Evolutionary conservation across 495 filamentous ascomycete species (phyloP).

Genomic region (Podospora fimiseda): DNA sequence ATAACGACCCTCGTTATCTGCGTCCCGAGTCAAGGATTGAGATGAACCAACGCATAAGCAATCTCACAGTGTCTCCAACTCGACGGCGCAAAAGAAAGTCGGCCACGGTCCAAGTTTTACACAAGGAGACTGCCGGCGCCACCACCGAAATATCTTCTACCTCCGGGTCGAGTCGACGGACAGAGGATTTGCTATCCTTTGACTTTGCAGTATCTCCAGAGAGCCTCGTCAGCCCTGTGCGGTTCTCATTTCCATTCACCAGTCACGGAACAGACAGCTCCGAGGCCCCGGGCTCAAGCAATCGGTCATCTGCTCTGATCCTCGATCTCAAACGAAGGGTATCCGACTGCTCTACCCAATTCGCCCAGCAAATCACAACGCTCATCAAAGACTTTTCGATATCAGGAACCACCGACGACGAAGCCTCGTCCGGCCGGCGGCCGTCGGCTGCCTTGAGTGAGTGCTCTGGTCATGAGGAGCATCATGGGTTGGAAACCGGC

Average conservation of each 20-base stretch:
- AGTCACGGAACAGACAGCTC: conserved; percentile 2
- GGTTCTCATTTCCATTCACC: conserved; percentile 6
- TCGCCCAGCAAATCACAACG: conserved; percentile 20
- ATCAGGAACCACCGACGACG: conserved; percentile 14
- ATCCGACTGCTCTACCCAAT: conserved; percentile 24
- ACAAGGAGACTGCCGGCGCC: conserved; percentile 5
- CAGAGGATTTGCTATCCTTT: conserved; percentile 10
- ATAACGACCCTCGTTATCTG: conserved; percentile 42
- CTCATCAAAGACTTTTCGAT: conserved; percentile 24
- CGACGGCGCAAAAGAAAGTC: conserved; percentile 12
- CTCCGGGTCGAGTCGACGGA: conserved; percentile 7
- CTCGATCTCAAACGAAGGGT: conserved; percentile 18
- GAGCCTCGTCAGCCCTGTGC: background rate
- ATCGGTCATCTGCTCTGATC: background rate
- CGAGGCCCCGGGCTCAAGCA: background rate
- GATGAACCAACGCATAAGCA: conserved; percentile 33
- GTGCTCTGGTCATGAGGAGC: background rate
- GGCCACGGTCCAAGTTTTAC: background rate
- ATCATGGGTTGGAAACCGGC: background rate
- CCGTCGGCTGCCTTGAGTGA: conserved; percentile 8
- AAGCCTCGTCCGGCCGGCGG: background rate
- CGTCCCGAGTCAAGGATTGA: conserved; percentile 40
- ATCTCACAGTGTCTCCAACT: conserved; percentile 19
- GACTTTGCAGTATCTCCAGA: conserved; percentile 9
- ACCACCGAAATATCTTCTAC: conserved; percentile 8